Evolutionary conservation across 331 rosid species (phyloP).

Genomic region (Dryas integrifolia): DNA sequence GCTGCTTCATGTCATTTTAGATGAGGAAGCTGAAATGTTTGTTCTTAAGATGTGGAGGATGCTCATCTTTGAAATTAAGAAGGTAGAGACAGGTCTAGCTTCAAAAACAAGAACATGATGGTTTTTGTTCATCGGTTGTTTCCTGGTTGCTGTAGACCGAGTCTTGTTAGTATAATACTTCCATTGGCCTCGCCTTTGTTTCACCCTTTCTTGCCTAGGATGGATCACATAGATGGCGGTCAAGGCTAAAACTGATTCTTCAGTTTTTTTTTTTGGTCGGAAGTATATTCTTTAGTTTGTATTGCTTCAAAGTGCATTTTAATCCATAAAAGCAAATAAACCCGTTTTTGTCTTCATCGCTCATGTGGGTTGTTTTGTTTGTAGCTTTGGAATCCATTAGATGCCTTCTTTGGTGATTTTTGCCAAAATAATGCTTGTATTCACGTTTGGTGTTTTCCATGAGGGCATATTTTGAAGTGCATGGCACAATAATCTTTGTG

Average conservation of each 20-base stretch:
- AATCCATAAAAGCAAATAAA: constrained; percentile 20
- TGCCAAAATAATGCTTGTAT: background rate
- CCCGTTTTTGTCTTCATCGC: constrained; percentile 23
- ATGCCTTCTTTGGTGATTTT: background rate
- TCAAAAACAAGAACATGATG: constrained; percentile 54
- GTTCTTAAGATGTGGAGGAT: constrained; percentile 99
- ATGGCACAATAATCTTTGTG: background rate
- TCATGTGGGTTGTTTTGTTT: constrained; percentile 21
- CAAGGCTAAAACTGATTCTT: constrained; percentile 25
- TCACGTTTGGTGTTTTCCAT: background rate
- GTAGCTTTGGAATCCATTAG: background rate
- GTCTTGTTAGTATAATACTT: constrained; percentile 14
- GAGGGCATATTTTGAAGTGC: background rate
- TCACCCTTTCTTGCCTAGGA: constrained; percentile 13
- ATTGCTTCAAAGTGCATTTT: constrained; percentile 32
- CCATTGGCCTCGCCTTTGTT: constrained; percentile 13
- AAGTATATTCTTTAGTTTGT: constrained; percentile 22
- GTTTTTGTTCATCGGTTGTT: background rate
- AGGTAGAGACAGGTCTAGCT: constrained; percentile 86
- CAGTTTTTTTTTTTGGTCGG: background rate
- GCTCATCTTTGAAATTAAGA: constrained; percentile 98
- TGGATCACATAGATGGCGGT: constrained; percentile 29
- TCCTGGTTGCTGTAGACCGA: constrained; percentile 26
- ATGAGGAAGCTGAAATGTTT: constrained; percentile 98
- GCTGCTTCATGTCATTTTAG: constrained; percentile 85